These are phyloP conservation scores for Conringia planisiliqua DNA, from an alignment of 345 rosid genomes.

Conservation along the genomic window DNA sequence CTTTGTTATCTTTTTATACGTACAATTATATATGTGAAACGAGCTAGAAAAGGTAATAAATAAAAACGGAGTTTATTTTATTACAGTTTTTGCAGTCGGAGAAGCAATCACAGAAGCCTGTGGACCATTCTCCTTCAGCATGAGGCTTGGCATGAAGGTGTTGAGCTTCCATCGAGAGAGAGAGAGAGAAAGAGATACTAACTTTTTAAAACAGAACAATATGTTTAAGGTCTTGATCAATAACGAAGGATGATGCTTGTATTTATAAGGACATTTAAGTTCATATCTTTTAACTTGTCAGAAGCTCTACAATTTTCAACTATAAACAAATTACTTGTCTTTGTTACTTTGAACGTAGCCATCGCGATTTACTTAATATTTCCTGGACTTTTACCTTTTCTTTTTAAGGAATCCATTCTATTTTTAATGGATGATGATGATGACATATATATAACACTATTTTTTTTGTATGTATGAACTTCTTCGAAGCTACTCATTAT, in stretches of 20 bases:
- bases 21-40: not conserved
- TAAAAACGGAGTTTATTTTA: not conserved
- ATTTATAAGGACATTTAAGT: slow-evolving; percentile 15
- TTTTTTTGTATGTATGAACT: not conserved
- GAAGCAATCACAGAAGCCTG: slow-evolving; percentile 50
- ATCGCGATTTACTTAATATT: not conserved
- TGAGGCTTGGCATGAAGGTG: slow-evolving; percentile 18
- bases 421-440: not conserved
- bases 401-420: not conserved
- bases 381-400: not conserved
- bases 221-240: not conserved
- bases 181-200: not conserved
- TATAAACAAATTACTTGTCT: not conserved
- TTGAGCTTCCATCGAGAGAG: slow-evolving; percentile 26
- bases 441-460: not conserved
- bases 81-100: slow-evolving; percentile 39
- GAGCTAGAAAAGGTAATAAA: not conserved
- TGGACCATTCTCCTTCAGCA: slow-evolving; percentile 42
- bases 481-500: not conserved
- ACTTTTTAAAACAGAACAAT: not conserved
- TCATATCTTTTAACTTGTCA: not conserved
- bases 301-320: not conserved
- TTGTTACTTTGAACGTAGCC: not conserved
- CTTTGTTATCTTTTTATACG: not conserved
- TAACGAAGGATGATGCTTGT: not conserved